Percentiles rank a stretch among this genome's conserved stretches.
Evolutionary conservation across 2,329 filamentous ascomycete species (phyloP).

Genomic region (Fusarium pseudocircinatum): DNA sequence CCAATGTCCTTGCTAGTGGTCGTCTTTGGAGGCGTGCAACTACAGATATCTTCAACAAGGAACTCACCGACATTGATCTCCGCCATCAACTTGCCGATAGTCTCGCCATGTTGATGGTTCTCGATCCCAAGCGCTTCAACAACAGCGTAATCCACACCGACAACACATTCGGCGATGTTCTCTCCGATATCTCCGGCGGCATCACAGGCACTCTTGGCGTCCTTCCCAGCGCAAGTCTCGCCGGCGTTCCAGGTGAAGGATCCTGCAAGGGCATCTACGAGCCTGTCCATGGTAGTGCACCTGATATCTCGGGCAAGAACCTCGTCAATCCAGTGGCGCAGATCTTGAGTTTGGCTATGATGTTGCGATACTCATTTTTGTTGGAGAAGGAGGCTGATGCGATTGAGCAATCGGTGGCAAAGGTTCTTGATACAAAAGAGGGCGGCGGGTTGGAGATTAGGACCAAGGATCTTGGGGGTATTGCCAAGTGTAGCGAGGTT

Average conservation of each 20-base stretch:
- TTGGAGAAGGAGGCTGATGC: conserved; percentile 68
- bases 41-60: conserved; percentile 51
- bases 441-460: conserved; percentile 58
- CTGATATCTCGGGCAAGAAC: conserved; percentile 77
- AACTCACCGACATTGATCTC: conserved; percentile 55
- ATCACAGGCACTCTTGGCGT: conserved; percentile 57
- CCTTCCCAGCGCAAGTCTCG: conserved; percentile 57
- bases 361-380: conserved; percentile 77
- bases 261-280: conserved; percentile 77
- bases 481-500: conserved; percentile 69
- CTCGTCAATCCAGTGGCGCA: conserved; percentile 78
- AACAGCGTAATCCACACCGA: conserved; percentile 57
- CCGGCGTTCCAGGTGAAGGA: conserved; percentile 52
- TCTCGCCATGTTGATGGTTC: conserved; percentile 59
- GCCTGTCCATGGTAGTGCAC: conserved; percentile 78
- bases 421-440: conserved; percentile 66
- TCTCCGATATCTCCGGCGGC: conserved; percentile 57
- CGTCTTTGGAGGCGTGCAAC: conserved; percentile 59
- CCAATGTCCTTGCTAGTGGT: conserved; percentile 61
- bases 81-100: conserved; percentile 59
- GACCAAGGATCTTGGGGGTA: conserved; percentile 74
- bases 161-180: conserved; percentile 60
- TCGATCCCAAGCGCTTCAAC: conserved; percentile 57
- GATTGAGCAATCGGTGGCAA: conserved; percentile 71
- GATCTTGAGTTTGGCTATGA: conserved; percentile 77